A percentile compares a stretch with the other conserved stretches of the same genome.
Conservation (phyloP, 441 rosid species). For the Populus hybrid region DNA sequence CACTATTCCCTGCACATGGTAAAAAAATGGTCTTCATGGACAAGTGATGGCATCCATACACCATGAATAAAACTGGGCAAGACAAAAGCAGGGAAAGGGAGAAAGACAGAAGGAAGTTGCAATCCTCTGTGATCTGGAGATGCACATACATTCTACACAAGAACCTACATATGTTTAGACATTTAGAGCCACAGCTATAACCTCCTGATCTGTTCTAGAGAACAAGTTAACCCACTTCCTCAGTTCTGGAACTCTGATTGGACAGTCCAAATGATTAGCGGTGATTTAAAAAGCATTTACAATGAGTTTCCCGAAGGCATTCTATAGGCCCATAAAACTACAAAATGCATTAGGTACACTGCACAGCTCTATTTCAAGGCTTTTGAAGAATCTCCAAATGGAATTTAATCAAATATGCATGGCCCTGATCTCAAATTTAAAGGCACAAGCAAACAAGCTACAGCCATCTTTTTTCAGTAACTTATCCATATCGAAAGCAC, state of each 20-base stretch:
- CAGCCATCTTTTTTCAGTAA: background rate
- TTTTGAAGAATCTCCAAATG: background rate
- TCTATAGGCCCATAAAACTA: background rate
- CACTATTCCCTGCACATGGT: constrained; percentile 56
- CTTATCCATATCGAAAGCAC: background rate
- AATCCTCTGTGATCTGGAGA: too few species aligned
- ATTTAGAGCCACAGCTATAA: too few species aligned
- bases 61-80: background rate
- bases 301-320: background rate
- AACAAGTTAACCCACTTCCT: background rate
- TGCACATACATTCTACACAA: too few species aligned
- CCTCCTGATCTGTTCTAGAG: background rate
- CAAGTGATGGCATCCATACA: background rate
- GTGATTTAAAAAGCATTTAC: background rate
- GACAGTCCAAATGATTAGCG: background rate
- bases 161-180: too few species aligned
- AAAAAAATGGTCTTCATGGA: background rate
- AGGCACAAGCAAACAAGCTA: background rate
- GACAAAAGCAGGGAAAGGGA: background rate
- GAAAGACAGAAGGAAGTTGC: background rate
- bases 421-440: background rate
- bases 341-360: background rate
- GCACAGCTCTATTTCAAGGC: background rate
- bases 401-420: background rate
- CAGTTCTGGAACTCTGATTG: background rate